A percentile compares a stretch with the other conserved stretches of the same genome.
Evolutionary conservation across 1,284 basidiomycete species (phyloP).

Genomic region (Fomitopsis schrenkii): DNA sequence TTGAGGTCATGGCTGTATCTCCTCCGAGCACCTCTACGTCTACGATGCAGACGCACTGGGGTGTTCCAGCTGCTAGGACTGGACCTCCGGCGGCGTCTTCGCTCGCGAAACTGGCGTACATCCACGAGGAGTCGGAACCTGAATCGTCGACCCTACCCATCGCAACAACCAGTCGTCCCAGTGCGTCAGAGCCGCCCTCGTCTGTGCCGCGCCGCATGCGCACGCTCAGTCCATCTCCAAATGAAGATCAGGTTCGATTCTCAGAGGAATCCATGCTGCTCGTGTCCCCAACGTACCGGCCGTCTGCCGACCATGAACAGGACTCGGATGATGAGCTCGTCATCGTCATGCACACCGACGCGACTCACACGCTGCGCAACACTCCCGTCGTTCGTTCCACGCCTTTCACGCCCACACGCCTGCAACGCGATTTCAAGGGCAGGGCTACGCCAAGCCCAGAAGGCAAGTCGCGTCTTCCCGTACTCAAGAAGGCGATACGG

Average conservation of each 20-base stretch:
- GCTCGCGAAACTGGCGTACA: not conserved
- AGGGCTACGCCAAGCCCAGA: conserved; percentile 12
- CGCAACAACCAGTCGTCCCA: not conserved
- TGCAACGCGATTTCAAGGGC: not conserved
- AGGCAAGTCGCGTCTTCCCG: conserved; percentile 20
- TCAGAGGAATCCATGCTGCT: not conserved
- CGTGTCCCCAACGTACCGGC: not conserved
- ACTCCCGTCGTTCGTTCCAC: not conserved
- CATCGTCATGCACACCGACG: conserved; percentile 16
- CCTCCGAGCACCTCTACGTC: not conserved
- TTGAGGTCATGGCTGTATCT: conserved; percentile 10
- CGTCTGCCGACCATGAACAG: not conserved
- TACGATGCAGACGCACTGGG: not conserved
- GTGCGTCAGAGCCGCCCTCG: not conserved
- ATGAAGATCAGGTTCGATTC: not conserved
- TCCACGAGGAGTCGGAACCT: not conserved
- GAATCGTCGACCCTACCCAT: not conserved
- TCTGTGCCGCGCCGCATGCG: not conserved
- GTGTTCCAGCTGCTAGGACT: not conserved
- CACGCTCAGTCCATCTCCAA: not conserved
- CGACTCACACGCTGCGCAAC: conserved; percentile 1
- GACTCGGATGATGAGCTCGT: conserved; percentile 18
- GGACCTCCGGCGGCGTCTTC: not conserved
- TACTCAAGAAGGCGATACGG: conserved; percentile 19
- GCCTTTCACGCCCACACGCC: not conserved